Percentiles rank a stretch among this genome's conserved stretches.
Conservation (phyloP, 2,329 filamentous ascomycete genomes). For the Orbilia blumenaviensis region DNA sequence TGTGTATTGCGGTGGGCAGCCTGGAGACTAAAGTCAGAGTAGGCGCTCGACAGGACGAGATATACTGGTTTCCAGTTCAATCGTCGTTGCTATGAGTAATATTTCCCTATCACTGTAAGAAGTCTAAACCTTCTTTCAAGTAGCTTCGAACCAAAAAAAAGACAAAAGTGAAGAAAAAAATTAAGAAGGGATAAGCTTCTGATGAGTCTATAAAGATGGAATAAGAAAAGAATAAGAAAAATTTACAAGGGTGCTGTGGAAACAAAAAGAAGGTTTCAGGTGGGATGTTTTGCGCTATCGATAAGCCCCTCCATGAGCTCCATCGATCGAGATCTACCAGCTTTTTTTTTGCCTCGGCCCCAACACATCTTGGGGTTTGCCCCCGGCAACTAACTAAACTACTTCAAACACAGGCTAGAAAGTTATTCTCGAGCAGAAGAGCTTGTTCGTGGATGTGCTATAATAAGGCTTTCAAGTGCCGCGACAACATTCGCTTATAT, state of each 20-base stretch:
- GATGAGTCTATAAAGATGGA: too few species aligned
- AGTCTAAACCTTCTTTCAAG: too few species aligned
- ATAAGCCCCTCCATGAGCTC: slow-evolving; percentile 41
- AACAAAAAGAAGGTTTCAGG: neutral
- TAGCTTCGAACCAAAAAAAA: too few species aligned
- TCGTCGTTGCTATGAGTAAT: neutral
- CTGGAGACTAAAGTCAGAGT: too few species aligned
- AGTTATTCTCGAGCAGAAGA: too few species aligned
- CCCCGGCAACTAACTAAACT: neutral
- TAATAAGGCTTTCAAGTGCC: neutral
- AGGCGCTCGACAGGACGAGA: too few species aligned
- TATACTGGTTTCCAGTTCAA: neutral
- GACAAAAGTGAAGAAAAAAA: too few species aligned
- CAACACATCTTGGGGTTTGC: slow-evolving; percentile 13
- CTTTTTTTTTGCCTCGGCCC: neutral
- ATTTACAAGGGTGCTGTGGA: neutral
- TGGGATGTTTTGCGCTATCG: slow-evolving; percentile 43
- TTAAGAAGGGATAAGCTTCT: too few species aligned
- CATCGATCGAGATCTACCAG: neutral
- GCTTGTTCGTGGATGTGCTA: neutral
- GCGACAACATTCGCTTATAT: neutral
- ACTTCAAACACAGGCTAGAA: too few species aligned
- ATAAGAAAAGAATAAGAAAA: neutral
- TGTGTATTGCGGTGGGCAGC: too few species aligned
- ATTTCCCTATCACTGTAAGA: too few species aligned